Evolutionary conservation across 2,329 filamentous ascomycete genomes (phyloP).

Genomic region (Drechmeria coniospora): DNA sequence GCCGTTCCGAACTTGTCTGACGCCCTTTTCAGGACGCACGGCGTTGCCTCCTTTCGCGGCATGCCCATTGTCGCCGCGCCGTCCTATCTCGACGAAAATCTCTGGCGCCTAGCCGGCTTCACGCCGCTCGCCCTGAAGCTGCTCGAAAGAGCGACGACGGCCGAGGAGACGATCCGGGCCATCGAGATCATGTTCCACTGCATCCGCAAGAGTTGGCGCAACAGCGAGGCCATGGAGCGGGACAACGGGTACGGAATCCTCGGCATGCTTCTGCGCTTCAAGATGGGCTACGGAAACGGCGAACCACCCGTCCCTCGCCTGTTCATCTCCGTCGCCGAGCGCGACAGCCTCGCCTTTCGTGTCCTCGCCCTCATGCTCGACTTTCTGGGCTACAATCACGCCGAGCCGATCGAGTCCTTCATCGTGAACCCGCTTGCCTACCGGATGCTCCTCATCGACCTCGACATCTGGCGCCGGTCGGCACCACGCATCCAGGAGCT

Average conservation of each 20-base stretch:
- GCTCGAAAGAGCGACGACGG: slow-evolving; percentile 58
- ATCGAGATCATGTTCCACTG: slow-evolving; percentile 75
- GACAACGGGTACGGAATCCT: slow-evolving; percentile 88
- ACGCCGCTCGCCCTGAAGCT: slow-evolving; percentile 73
- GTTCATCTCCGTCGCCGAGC: slow-evolving; percentile 32
- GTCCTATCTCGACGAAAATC: slow-evolving; percentile 75
- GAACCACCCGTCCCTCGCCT: slow-evolving; percentile 23
- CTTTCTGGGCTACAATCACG: slow-evolving; percentile 78
- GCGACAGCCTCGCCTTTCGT: slow-evolving; percentile 40
- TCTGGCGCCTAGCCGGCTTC: slow-evolving; percentile 88
- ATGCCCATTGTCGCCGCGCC: slow-evolving; percentile 69
- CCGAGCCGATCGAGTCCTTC: slow-evolving; percentile 70
- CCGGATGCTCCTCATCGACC: slow-evolving; percentile 77
- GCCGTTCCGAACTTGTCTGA: slow-evolving; percentile 80
- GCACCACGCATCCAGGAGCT: slow-evolving; percentile 64
- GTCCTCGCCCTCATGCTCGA: slow-evolving; percentile 63
- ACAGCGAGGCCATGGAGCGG: slow-evolving; percentile 95
- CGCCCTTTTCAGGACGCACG: slow-evolving; percentile 66
- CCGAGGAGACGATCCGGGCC: slow-evolving; percentile 57
- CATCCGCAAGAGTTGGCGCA: slow-evolving; percentile 85
- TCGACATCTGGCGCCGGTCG: slow-evolving; percentile 81
- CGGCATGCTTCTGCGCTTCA: slow-evolving; percentile 68
- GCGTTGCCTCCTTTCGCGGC: slow-evolving; percentile 69
- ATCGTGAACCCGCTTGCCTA: slow-evolving; percentile 95
- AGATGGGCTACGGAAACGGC: slow-evolving; percentile 43